Evolutionary conservation across 805 yeast genomes (phyloP).

Genomic region (Candida pseudofarinosa): DNA sequence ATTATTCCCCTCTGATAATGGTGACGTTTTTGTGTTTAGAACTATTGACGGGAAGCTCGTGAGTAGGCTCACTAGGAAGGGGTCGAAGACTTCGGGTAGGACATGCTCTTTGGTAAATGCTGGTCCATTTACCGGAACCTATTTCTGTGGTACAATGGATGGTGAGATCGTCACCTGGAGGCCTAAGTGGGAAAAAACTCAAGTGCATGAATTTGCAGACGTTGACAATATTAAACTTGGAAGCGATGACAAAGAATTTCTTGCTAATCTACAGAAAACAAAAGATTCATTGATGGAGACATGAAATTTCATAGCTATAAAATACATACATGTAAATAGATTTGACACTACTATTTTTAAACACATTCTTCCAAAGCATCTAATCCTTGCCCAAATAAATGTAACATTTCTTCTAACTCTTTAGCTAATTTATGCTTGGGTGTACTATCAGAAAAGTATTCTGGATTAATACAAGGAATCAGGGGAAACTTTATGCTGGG

Average conservation of each 20-base stretch:
- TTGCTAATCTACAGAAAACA: background rate
- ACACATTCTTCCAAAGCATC: conserved; percentile 34
- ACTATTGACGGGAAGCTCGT: conserved; percentile 61
- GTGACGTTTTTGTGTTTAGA: conserved; percentile 60
- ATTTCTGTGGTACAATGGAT: conserved; percentile 60
- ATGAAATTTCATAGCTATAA: background rate
- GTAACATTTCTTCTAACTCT: conserved; percentile 37
- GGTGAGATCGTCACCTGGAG: conserved; percentile 63
- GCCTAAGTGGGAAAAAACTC: conserved; percentile 12
- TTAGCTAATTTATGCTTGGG: conserved; percentile 30
- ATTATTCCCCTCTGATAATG: conserved; percentile 71
- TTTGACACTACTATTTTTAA: conserved; percentile 6
- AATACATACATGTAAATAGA: background rate
- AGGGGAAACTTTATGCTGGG: conserved; percentile 22
- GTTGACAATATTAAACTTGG: background rate
- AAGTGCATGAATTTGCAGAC: background rate
- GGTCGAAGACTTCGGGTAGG: conserved; percentile 37
- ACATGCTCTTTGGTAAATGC: conserved; percentile 51
- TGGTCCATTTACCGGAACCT: conserved; percentile 42
- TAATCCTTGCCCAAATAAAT: conserved; percentile 34
- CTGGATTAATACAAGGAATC: conserved; percentile 34
- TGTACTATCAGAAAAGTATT: conserved; percentile 34
- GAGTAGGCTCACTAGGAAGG: conserved; percentile 47
- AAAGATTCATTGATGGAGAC: background rate
- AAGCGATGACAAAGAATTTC: background rate